Base-by-base conservation (phyloP, 495 filamentous ascomycete genomes). In the Penicillium ucsense region DNA sequence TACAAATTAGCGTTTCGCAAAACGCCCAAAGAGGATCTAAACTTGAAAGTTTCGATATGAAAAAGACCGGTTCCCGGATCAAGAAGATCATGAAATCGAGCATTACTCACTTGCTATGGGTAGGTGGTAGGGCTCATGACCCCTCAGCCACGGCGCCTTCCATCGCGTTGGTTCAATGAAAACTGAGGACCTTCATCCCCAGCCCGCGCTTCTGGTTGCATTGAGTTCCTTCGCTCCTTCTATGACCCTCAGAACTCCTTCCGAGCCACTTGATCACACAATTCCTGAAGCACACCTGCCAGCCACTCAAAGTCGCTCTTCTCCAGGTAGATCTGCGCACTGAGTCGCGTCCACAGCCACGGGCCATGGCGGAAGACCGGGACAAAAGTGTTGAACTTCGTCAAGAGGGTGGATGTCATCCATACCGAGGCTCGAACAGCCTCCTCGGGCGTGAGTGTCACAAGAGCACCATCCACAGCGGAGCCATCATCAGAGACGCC, bases 271-370 rank as follows among this genome's bases (percentile, higher is more conserved):
- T 79, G 66, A 42, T 70, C 72, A 57, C 80, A 84, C 31, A 92
- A 47, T 35, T 75, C 71, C 59, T 77, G 77, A 56, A 94, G 56
- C 32, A 75, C 62, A 38, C 67, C 50, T 0, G 69, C 88, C 12
- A 74, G 74, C 79, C 81, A 86, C 60, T 83, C 80, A 55, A 94
- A 94, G 68, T 95, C 89, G 1, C 71, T 72, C 45, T 79, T 57
- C 34, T 88, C 87, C 35, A 95, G 59, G 64, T 87, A 97, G 0
- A 88, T 71, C 74, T 95, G 88, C 8, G 74, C 88, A 60, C 83
- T 88, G 35, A 95, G 53, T 31, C 91, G 68, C 4, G 73, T 73
- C 86, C 85, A 95, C 56, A 78, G 71, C 30, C 64, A 64, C 3
- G 74, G 75, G 3, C 63, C 68, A 59, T 88, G 83, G 6, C 65